Percentiles rank a stretch among this genome's conserved stretches.
These are phyloP conservation scores for Asclepias syriaca DNA, from an alignment of 257 asterid genomes.

Conservation along the genomic window DNA sequence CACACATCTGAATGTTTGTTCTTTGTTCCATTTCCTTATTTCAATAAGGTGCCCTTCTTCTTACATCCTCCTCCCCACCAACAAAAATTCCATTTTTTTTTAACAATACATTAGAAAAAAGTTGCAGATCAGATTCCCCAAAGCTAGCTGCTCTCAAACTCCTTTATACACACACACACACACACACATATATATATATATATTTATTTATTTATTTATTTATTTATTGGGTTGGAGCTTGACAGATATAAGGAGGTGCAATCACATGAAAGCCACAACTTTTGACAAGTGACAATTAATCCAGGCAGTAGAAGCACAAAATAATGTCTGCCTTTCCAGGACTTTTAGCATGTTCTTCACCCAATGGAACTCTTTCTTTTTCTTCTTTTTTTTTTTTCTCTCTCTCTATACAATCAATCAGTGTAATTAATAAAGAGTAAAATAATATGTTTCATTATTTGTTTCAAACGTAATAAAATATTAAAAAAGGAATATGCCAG, in stretches of 20 bases:
- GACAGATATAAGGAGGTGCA: not conserved
- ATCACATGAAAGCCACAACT: not conserved
- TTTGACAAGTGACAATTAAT: not conserved
- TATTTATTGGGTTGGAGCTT: not conserved
- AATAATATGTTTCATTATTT: no score
- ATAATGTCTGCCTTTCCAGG: not conserved
- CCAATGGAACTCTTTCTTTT: no score
- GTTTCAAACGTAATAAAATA: no score
- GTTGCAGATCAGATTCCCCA: slow-evolving; percentile 14
- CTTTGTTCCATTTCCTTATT: not conserved
- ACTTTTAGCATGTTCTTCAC: not conserved
- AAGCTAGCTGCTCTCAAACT: not conserved
- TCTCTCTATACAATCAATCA: no score
- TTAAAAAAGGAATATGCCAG: no score
- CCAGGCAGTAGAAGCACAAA: not conserved
- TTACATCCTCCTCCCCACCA: not conserved
- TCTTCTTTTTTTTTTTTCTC: no score
- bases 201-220: no score
- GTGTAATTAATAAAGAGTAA: no score
- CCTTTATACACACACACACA: no score
- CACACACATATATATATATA: no score
- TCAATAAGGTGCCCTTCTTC: slow-evolving; percentile 3
- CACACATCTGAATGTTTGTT: slow-evolving; percentile 5
- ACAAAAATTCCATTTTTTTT: no score
- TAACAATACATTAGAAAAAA: not conserved